Base-by-base conservation (phyloP, 2,329 filamentous ascomycete species). In the Emmonsiellopsis sp. region DNA sequence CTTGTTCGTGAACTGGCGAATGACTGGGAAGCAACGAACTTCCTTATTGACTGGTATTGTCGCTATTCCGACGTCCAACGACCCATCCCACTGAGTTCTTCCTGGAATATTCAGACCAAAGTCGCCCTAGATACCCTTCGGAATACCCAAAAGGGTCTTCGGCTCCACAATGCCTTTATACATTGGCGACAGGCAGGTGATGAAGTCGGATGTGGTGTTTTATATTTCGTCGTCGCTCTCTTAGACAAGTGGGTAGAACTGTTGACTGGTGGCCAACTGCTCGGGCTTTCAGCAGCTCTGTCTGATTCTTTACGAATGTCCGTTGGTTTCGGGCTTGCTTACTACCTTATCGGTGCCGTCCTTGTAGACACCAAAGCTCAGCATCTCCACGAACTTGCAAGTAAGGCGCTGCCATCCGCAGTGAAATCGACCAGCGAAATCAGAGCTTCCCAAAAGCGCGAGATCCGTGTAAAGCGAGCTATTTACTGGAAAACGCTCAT, bases 71-170 rank as follows among this genome's bases (percentile, higher is more conserved):
- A 74, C 59, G 73, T 71, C 0, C 73, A 73, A 40, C 66, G 72
- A 42, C 78, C 79, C 1, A 76, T 79, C 53, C 76, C 76, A 0
- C 81, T 75, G 61, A 80, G 76, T 55, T 79, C 78, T 3, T 76
- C 76, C 1, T 81, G 79, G 79, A 80, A 80, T 53, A 73, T 80
- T n/a, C 76, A 79, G 59, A 75, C 74, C 0, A 78, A 79, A 59
- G 77, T 79, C 2, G 79, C 76, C 7, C 63, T 79, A 20, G 74
- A 79, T 56, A 77, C 73, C 30, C 70, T 81, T 58, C 73, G 73
- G 40, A 76, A 76, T 54, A 73, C 76, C 2, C 76, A 80, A 55
- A 79, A 79, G 58, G 79, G 78, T 2, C 75, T 81, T 13, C 70
- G 74, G 30, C 68, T 80, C 13, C 79, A 81, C 63, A 81, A 78